phyloP scores from a whole-genome alignment of 108 stramenopile species.

The Discostella pseudostelligera region DNA sequence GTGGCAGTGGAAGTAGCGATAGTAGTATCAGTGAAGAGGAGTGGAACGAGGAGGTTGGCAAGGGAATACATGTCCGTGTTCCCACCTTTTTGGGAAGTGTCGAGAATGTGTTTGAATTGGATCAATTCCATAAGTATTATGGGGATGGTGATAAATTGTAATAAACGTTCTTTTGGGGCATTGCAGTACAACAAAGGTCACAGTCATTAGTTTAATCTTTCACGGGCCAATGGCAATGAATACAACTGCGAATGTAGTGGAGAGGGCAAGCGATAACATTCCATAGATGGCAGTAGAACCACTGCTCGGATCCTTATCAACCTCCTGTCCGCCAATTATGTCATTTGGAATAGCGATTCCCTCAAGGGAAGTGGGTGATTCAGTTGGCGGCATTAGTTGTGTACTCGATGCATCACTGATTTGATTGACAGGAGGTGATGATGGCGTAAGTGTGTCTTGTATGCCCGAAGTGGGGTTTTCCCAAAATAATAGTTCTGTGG shows the following conservation, averaged over 20 bases:
- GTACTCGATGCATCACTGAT: too few species aligned
- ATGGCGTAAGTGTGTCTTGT: too few species aligned
- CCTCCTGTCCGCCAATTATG: background rate
- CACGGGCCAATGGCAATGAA: background rate
- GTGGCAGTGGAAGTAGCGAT: background rate
- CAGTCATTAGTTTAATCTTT: background rate
- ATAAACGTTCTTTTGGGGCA: background rate
- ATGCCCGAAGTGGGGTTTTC: too few species aligned
- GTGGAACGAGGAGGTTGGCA: slow-evolving; percentile 26
- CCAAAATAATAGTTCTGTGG: too few species aligned
- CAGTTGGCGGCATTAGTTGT: too few species aligned
- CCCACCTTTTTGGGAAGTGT: slow-evolving; percentile 83
- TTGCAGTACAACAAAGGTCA: background rate
- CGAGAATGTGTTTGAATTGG: slow-evolving; percentile 87
- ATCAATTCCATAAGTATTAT: slow-evolving; percentile 84
- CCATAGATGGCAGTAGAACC: background rate
- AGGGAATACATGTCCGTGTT: slow-evolving; percentile 87
- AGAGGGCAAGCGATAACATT: background rate
- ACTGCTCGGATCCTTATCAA: background rate
- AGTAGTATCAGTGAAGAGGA: background rate
- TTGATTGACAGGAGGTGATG: too few species aligned
- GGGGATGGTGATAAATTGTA: slow-evolving; percentile 41
- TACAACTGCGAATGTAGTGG: background rate
- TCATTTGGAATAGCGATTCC: background rate
- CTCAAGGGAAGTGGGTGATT: background rate